Base-by-base conservation (phyloP, 179 eudicot genomes). In the Silene vulgaris region DNA sequence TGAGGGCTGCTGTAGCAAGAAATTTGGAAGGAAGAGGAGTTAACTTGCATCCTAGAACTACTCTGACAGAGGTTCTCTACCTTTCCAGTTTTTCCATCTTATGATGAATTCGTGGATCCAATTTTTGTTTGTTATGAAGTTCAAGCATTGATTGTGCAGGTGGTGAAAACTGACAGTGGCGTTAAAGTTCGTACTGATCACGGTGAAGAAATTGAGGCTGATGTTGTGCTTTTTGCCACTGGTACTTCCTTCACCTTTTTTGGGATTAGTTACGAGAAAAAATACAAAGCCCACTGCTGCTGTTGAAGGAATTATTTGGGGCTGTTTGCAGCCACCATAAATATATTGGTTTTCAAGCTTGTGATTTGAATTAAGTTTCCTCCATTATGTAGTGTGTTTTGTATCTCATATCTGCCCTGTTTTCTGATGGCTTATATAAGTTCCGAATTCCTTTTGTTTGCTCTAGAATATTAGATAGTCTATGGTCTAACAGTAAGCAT, bases 221-320 rank as follows among this genome's bases (percentile, higher is more conserved):
- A 96, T 88, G 97, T 81, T 76, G 97, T 96, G 6, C 92, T 96
- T 78, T 90, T 96, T 82, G 97, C 97, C 65, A 96, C 99, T 17
- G 97, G 99, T 96, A 88, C 79, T 71, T 70, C 16, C 23, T 8
- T 19, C 48, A 32, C 48, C 52, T 73, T 60, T 37, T 11, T 59
- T 13, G 26, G 32, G 65, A 26, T 32, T 40, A 32, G 14, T 56
- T 13, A 56, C 28, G n/a, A 60, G 12, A 8, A 6, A 3, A 17
- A 70, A 17, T 21, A 17, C 54, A 19, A 17, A 69, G n/a, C n/a
- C 17, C 43, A 30, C 69, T 4, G 1, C 37, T 66, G 28, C 72
- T 37, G 50, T 40, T 68, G 30, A 45, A 12, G 30, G 56, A 45
- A 35, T 37, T 50, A 67, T 61, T 4, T 61, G 30, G 11, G 65